A percentile compares a stretch with the other conserved stretches of the same genome.
Conservation (phyloP, 345 rosid genomes). For the Gossypium mustelinum region DNA sequence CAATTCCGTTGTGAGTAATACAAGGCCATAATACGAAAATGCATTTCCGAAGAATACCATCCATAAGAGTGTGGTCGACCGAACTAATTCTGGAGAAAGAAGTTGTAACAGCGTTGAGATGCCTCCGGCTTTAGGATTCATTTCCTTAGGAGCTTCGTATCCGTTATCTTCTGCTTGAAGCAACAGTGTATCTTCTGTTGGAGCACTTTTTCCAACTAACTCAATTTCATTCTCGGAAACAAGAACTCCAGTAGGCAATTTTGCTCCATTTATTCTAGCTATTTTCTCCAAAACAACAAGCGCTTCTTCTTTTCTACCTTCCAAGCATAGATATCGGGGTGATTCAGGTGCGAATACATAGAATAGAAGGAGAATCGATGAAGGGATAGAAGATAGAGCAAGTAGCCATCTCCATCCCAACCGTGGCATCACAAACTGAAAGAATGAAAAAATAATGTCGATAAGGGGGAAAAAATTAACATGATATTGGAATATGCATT, state of each 20-base stretch:
- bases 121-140: conserved; percentile 38
- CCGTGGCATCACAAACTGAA: conserved; percentile 82
- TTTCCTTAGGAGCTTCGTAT: conserved; percentile 27
- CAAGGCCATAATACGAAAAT: conserved; percentile 84
- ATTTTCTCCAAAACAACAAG: conserved; percentile 55
- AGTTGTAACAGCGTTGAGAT: conserved; percentile 47
- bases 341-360: conserved; percentile 73
- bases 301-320: conserved; percentile 68
- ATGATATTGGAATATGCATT: no score
- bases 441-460: conserved; percentile 7
- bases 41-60: conserved; percentile 83
- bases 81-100: conserved; percentile 64
- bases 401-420: conserved; percentile 95
- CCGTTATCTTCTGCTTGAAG: conserved; percentile 26
- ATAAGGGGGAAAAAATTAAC: conserved; percentile 4
- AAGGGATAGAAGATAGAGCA: conserved; percentile 69
- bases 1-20: conserved; percentile 88
- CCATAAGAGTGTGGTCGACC: conserved; percentile 83
- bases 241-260: conserved; percentile 68
- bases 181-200: conserved; percentile 40
- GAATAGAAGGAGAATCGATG: conserved; percentile 73
- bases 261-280: conserved; percentile 48
- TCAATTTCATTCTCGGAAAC: conserved; percentile 54
- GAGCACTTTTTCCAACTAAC: conserved; percentile 30
- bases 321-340: conserved; percentile 71